A percentile compares a stretch with the other conserved stretches of the same genome.
Conservation (phyloP, 805 yeast genomes). For the Ogataea nakhonphanomensis region DNA sequence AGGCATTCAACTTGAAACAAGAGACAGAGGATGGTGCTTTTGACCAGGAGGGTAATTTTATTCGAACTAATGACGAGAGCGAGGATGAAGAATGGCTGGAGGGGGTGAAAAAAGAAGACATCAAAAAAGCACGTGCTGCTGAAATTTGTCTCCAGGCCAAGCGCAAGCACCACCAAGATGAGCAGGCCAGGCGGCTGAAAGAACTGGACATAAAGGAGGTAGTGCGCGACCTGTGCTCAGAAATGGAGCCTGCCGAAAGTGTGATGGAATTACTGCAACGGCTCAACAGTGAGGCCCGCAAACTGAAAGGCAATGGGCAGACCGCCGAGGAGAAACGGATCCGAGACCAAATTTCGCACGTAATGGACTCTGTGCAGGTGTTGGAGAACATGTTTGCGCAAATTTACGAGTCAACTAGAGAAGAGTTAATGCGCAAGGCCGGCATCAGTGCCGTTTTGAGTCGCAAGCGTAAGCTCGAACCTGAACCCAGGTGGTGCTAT, state of each 20-base stretch:
- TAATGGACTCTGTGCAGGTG: constrained; percentile 49
- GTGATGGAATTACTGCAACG: constrained; percentile 53
- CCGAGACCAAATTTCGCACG: constrained; percentile 30
- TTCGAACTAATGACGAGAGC: constrained; percentile 29
- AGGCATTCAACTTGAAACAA: constrained; percentile 56
- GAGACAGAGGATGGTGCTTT: constrained; percentile 59
- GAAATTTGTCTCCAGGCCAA: constrained; percentile 24
- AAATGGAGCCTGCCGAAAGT: constrained; percentile 56
- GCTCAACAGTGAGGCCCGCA: constrained; percentile 28
- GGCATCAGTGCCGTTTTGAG: constrained; percentile 40
- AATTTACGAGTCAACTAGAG: constrained; percentile 53
- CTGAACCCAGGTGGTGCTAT: constrained; percentile 24
- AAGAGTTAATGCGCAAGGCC: constrained; percentile 49
- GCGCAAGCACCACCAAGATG: constrained; percentile 15
- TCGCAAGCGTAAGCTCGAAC: constrained; percentile 16
- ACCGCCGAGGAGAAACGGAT: constrained; percentile 12
- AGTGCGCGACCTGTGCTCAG: constrained; percentile 29
- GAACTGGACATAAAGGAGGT: constrained; percentile 1
- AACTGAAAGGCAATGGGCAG: constrained; percentile 16
- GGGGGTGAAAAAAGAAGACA: constrained; percentile 21
- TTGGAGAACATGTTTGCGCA: constrained; percentile 43
- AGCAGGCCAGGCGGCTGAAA: constrained; percentile 15
- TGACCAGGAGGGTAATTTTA: constrained; percentile 59
- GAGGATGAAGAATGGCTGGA: constrained; percentile 32
- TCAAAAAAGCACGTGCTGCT: constrained; percentile 24